A percentile compares a stretch with the other conserved stretches of the same genome.
These are phyloP conservation scores for Thielaviopsis ethacetica DNA, from an alignment of 2,329 filamentous ascomycete species.

Conservation along the genomic window DNA sequence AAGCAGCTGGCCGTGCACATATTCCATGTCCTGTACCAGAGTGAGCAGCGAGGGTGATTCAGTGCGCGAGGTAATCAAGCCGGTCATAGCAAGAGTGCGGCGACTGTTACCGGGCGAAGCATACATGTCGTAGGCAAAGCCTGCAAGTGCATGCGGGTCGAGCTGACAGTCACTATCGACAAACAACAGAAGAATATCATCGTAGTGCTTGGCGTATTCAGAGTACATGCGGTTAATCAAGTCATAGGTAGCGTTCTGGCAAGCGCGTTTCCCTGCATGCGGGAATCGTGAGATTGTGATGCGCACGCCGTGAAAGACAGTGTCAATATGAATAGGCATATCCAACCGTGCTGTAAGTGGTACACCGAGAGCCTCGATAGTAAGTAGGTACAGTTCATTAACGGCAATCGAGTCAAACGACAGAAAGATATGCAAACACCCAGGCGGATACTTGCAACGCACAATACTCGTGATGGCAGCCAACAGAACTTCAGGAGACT, in stretches of 20 bases:
- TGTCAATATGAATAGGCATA: conserved; percentile 87
- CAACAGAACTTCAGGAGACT: conserved; percentile 68
- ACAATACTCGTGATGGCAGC: conserved; percentile 35
- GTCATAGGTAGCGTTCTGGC: conserved; percentile 36
- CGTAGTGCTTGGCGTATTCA: background rate
- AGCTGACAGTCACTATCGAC: conserved; percentile 77
- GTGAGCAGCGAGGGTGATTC: conserved; percentile 80
- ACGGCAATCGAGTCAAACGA: background rate
- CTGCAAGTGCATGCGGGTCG: conserved; percentile 64
- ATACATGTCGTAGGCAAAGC: conserved; percentile 98
- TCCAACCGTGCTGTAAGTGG: conserved; percentile 23
- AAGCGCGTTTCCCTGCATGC: conserved; percentile 85
- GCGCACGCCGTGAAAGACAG: conserved; percentile 64
- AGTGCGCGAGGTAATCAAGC: conserved; percentile 89
- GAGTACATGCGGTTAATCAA: background rate
- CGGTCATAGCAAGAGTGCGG: conserved; percentile 95
- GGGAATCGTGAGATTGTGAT: conserved; percentile 85
- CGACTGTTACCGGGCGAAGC: conserved; percentile 79
- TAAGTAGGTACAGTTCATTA: background rate
- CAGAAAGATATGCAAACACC: background rate
- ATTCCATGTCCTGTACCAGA: conserved; percentile 92
- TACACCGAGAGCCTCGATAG: background rate
- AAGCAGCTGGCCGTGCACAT: conserved; percentile 90
- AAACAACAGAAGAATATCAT: background rate
- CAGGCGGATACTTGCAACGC: background rate